A percentile compares a stretch with the other conserved stretches of the same genome.
Conservation (phyloP, 1,284 basidiomycete genomes). For the Boletellus deceptivus region DNA sequence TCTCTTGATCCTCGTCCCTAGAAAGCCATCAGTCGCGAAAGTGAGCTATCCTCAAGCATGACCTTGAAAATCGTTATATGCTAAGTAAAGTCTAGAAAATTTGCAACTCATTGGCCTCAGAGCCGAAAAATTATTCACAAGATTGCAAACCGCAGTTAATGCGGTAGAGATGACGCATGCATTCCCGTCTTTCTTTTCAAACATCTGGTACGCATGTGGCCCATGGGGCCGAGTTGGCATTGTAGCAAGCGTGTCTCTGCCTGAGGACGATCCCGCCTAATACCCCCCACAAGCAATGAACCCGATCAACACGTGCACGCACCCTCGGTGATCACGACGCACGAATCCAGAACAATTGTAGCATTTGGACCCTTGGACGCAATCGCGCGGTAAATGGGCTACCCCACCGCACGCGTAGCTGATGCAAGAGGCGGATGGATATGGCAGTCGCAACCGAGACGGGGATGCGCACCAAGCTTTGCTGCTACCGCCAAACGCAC, state of each 20-base stretch:
- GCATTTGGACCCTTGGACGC: constrained; percentile 81
- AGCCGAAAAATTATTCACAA: constrained; percentile 85
- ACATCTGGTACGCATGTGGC: constrained; percentile 66
- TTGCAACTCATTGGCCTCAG: constrained; percentile 54
- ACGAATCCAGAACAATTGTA: constrained; percentile 85
- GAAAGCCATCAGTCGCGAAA: constrained; percentile 62
- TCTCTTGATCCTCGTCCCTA: constrained; percentile 48
- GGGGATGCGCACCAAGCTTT: constrained; percentile 62
- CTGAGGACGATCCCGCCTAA: constrained; percentile 79
- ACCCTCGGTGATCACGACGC: constrained; percentile 27
- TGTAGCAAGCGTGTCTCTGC: constrained; percentile 85
- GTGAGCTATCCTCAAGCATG: constrained; percentile 60
- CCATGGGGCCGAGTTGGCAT: too few relatives aligned
- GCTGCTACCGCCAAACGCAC: constrained; percentile 38
- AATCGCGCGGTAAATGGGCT: constrained; percentile 86
- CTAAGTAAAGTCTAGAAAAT: neutral
- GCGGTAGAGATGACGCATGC: constrained; percentile 71
- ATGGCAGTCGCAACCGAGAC: neutral
- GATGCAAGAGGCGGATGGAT: constrained; percentile 23
- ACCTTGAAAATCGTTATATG: constrained; percentile 7
- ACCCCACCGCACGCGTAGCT: constrained; percentile 86
- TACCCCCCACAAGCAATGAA: constrained; percentile 62
- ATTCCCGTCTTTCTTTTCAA: constrained; percentile 60
- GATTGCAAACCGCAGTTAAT: constrained; percentile 76
- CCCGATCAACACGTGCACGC: neutral